Evolutionary conservation across 352 stramenopile species (phyloP).

Genomic region (Globisporangium takayamanum): DNA sequence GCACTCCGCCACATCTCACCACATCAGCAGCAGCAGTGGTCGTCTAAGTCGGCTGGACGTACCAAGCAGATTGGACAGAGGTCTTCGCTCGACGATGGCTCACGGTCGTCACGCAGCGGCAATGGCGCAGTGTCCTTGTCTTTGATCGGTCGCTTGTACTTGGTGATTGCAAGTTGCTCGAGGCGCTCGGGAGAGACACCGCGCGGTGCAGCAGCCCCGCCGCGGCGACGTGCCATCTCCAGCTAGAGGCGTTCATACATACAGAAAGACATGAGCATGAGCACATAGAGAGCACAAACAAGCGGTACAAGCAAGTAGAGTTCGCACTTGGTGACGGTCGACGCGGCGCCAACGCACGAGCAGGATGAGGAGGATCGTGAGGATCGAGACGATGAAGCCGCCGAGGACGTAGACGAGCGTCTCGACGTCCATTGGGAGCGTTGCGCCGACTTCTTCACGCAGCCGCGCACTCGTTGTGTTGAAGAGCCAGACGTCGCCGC

Average conservation of each 20-base stretch:
- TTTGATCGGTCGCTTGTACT: conserved; percentile 38
- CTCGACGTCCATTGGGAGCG: conserved; percentile 43
- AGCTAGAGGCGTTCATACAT: conserved; percentile 19
- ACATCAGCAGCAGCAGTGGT: background rate
- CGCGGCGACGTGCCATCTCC: conserved; percentile 39
- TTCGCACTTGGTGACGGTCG: conserved; percentile 47
- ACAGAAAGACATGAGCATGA: background rate
- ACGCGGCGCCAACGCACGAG: conserved; percentile 58
- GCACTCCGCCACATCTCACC: no score
- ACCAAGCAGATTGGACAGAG: conserved; percentile 73
- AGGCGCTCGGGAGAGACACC: conserved; percentile 60
- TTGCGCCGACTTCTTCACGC: conserved; percentile 12
- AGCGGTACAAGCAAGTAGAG: background rate
- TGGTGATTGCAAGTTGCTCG: conserved; percentile 52
- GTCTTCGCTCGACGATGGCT: conserved; percentile 34
- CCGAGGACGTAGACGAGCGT: conserved; percentile 71
- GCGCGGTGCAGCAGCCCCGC: conserved; percentile 29
- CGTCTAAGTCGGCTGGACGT: conserved; percentile 4
- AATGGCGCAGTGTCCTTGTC: background rate
- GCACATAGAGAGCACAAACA: background rate
- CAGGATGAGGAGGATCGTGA: conserved; percentile 50
- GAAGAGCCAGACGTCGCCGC: conserved; percentile 62
- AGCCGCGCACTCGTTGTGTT: conserved; percentile 44
- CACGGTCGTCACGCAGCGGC: background rate
- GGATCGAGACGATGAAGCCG: conserved; percentile 58